Percentiles rank a stretch among this genome's conserved stretches.
Conservation (phyloP, 495 filamentous ascomycete genomes). For the Penicillium paradoxum region DNA sequence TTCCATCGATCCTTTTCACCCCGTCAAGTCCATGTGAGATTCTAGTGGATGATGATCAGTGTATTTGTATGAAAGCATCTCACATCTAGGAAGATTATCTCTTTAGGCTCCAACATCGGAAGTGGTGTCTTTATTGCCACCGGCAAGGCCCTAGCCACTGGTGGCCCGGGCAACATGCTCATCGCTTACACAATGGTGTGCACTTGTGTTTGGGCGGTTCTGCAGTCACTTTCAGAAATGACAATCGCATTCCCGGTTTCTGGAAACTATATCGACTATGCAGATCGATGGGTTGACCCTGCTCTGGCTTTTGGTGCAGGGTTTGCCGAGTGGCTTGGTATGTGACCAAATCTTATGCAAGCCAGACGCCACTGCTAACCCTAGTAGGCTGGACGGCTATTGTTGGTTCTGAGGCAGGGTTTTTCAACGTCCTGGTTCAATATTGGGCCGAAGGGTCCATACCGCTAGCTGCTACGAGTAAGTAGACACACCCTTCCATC, state of each 20-base stretch:
- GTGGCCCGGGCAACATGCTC: constrained; percentile 25
- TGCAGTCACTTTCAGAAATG: constrained; percentile 29
- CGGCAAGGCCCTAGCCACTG: constrained; percentile 20
- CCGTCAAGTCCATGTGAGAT: constrained; percentile 23
- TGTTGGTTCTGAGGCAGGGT: constrained; percentile 24
- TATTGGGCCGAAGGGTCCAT: constrained; percentile 24
- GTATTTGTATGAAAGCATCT: background rate
- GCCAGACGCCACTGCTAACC: constrained; percentile 22
- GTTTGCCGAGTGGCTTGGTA: constrained; percentile 25
- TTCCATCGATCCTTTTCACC: constrained; percentile 26
- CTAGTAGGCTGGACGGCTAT: constrained; percentile 24
- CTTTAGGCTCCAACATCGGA: constrained; percentile 25
- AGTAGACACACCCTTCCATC: constrained; percentile 9
- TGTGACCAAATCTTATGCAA: background rate
- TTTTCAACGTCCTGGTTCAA: constrained; percentile 25
- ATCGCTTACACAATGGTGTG: constrained; percentile 25
- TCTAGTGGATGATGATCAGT: background rate
- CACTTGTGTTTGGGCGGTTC: constrained; percentile 23
- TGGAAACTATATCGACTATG: constrained; percentile 31
- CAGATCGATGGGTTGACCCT: constrained; percentile 30
- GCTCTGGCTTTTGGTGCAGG: constrained; percentile 30
- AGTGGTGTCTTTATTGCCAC: constrained; percentile 29
- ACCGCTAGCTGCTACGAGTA: constrained; percentile 17
- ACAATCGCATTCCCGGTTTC: constrained; percentile 30
- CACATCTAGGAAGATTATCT: constrained; percentile 22